These are phyloP conservation scores for Penicillium tannophilum DNA, from an alignment of 495 filamentous ascomycete genomes.

Conservation along the genomic window DNA sequence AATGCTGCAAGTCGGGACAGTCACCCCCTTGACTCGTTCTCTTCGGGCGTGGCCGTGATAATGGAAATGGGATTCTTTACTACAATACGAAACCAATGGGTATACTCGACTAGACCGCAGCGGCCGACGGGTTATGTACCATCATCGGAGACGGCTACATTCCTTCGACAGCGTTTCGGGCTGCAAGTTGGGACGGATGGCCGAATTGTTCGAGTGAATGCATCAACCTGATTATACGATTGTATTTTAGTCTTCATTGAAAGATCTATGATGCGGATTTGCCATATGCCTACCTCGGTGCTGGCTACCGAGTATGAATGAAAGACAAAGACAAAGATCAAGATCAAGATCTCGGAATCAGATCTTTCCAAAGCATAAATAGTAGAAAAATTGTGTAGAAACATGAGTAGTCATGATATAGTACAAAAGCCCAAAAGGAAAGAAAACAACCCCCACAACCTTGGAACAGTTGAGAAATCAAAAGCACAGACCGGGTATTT, in stretches of 20 bases:
- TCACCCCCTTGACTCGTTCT: conserved; percentile 58
- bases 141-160: conserved; percentile 44
- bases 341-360: background rate
- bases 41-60: conserved; percentile 70
- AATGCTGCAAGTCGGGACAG: conserved; percentile 32
- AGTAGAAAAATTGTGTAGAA: background rate
- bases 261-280: conserved; percentile 3
- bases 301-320: conserved; percentile 12
- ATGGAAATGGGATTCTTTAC: conserved; percentile 69
- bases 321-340: background rate
- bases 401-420: background rate
- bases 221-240: conserved; percentile 16
- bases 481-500: background rate
- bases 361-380: background rate
- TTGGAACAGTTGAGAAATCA: background rate
- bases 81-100: conserved; percentile 66
- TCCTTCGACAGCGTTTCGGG: conserved; percentile 46
- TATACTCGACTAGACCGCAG: conserved; percentile 30
- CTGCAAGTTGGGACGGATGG: conserved; percentile 45
- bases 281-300: conserved; percentile 9
- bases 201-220: conserved; percentile 37
- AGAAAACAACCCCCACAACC: background rate
- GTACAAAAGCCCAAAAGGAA: background rate
- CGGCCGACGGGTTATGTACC: conserved; percentile 35
- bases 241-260: conserved; percentile 17